Conservation (phyloP, 2,329 filamentous ascomycete genomes). For the Fonsecaea pedrosoi region DNA sequence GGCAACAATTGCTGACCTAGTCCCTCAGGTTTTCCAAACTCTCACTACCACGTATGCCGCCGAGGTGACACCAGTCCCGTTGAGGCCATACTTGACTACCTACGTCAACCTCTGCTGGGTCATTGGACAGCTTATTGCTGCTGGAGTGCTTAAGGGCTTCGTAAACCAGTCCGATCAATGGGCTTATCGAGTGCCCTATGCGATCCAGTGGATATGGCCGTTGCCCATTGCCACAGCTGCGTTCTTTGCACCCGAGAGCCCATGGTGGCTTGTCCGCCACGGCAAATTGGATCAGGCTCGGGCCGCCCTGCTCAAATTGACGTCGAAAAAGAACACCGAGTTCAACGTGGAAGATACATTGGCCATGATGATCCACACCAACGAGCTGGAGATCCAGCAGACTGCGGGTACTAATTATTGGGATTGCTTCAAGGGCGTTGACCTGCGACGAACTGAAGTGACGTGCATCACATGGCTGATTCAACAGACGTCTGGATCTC, state of each 20-base stretch:
- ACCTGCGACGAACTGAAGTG: conserved; percentile 53
- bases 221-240: conserved; percentile 37
- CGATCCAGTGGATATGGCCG: conserved; percentile 45
- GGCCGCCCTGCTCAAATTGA: conserved; percentile 52
- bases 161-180: conserved; percentile 42
- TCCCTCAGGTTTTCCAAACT: conserved; percentile 42
- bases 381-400: conserved; percentile 41
- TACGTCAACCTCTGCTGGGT: conserved; percentile 52
- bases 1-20: neutral
- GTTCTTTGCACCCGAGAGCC: conserved; percentile 53
- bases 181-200: conserved; percentile 49
- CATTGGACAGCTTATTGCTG: conserved; percentile 49
- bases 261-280: conserved; percentile 61
- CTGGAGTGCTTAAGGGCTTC: conserved; percentile 46
- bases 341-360: conserved; percentile 44
- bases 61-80: conserved; percentile 47
- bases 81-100: conserved; percentile 46
- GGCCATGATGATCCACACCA: conserved; percentile 42
- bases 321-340: conserved; percentile 44
- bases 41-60: conserved; percentile 48
- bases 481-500: conserved; percentile 69
- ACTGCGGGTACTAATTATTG: conserved; percentile 42
- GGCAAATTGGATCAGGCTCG: conserved; percentile 57
- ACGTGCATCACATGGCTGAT: conserved; percentile 49
- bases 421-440: conserved; percentile 46